Conservation (phyloP, 257 asterid species). For the Penstemon eatonii region DNA sequence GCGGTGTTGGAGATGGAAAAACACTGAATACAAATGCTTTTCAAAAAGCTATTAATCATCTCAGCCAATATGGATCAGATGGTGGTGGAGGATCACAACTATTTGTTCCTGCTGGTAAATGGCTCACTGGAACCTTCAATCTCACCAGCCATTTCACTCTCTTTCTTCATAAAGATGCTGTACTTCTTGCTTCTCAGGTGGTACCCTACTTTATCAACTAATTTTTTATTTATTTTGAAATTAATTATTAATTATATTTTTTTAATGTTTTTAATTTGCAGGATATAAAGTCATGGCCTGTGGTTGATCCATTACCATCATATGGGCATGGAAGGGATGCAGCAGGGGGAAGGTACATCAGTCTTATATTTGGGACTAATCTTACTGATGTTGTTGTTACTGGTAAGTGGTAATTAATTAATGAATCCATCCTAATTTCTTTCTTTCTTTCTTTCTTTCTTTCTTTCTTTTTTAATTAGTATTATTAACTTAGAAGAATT, state of each 20-base stretch:
- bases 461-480: neutral
- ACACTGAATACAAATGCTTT: conserved; percentile 79
- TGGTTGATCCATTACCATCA: conserved; percentile 81
- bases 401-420: conserved; percentile 33
- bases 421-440: neutral
- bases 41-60: conserved; percentile 52
- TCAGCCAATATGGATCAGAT: conserved; percentile 50
- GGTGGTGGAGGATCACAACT: conserved; percentile 83
- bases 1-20: conserved; percentile 84
- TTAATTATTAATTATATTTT: no score
- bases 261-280: conserved; percentile 33
- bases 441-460: neutral
- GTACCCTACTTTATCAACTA: conserved; percentile 22
- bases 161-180: conserved; percentile 69
- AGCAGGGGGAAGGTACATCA: conserved; percentile 80
- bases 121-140: conserved; percentile 85
- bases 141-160: conserved; percentile 96
- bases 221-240: no score
- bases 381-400: conserved; percentile 84
- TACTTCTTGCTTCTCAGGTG: conserved; percentile 95
- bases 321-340: conserved; percentile 91
- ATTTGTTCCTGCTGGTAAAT: conserved; percentile 76
- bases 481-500: no score
- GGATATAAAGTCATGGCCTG: conserved; percentile 72
- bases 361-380: conserved; percentile 78